Base-by-base conservation (phyloP, 495 filamentous ascomycete species). In the Amniculicola lignicola region DNA sequence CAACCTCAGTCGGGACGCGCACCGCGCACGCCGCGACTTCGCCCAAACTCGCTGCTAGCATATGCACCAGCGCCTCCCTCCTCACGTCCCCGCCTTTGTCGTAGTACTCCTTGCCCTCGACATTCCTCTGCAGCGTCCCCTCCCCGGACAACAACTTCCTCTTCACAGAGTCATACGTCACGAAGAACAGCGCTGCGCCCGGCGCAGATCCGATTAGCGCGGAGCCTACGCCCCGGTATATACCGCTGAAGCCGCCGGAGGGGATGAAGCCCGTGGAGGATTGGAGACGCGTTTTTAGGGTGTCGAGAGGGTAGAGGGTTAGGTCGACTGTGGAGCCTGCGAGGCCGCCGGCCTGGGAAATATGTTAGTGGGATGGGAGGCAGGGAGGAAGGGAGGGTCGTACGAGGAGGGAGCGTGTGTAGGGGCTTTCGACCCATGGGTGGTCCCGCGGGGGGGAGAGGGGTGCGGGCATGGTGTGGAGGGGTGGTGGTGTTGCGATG, bases 101-200 rank as follows among this genome's bases (percentile, higher is more conserved):
- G 4, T n/a, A 33, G 37, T 59, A 64, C 19, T 38, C 52, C 54
- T 49, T 60, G 1, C 62, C 66, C 51, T 62, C 54, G 15, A 42
- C 38, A 23, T 48, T 67, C 18, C 42, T 31, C n/a, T 15, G 21
- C 4, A 42, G 41, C 14, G 36, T 33, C 4, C 5, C 22, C 28
- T 35, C n/a, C 1, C 36, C 16, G 12, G 31, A 19, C 16, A 56
- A 37, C 28, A 65, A 47, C 18, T 27, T 2, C 14, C 59, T 59
- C 68, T 96, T 97, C 36, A 86, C 75, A 44, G 80, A 74, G 68
- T 98, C 93, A 74, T 98, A 98, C 51, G 90, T 94, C 68, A 89
- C 87, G 81, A 98, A 98, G 81, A 98, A 98, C 59, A 95, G 89
- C 36, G 93, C 92, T 4, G 93, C 93, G n/a, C 90, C 90, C 4